phyloP scores from a whole-genome alignment of 2,329 filamentous ascomycete genomes.

The Pyrenophora teres region DNA sequence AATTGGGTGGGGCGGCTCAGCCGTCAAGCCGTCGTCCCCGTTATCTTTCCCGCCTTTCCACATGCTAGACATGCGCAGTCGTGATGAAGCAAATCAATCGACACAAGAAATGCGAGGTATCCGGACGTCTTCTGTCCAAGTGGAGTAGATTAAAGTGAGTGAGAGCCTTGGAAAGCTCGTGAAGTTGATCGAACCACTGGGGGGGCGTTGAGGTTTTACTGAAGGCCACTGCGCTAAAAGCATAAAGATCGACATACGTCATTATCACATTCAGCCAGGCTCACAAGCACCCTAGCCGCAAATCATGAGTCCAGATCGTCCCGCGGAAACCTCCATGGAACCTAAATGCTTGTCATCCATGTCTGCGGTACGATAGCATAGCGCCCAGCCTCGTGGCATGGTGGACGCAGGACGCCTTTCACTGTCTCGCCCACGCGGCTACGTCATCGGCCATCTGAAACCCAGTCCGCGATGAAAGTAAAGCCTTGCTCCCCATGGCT shows the following conservation, averaged over 20 bases:
- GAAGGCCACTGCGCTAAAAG: slow-evolving; percentile 22
- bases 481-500: slow-evolving; percentile 1
- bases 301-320: slow-evolving; percentile 17
- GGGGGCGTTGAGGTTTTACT: slow-evolving; percentile 18
- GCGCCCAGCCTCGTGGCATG: background rate
- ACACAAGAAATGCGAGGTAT: background rate
- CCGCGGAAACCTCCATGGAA: slow-evolving; percentile 4
- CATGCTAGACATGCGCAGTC: slow-evolving; percentile 49
- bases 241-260: slow-evolving; percentile 22
- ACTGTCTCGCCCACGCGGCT: background rate
- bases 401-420: background rate
- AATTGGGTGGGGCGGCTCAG: slow-evolving; percentile 22
- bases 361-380: slow-evolving; percentile 2
- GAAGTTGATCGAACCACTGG: slow-evolving; percentile 2
- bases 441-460: slow-evolving; percentile 3
- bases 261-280: slow-evolving; percentile 13
- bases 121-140: background rate
- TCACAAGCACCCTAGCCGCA: slow-evolving; percentile 12
- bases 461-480: slow-evolving; percentile 3
- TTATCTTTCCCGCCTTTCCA: slow-evolving; percentile 57
- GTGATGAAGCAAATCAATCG: slow-evolving; percentile 19
- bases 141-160: background rate
- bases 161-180: slow-evolving; percentile 15
- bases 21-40: slow-evolving; percentile 42
- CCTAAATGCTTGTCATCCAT: slow-evolving; percentile 4